Evolutionary conservation across 805 yeast genomes (phyloP), one percentile per base, ranked within the genome.

Genomic region (Candida sithepensis): DNA sequence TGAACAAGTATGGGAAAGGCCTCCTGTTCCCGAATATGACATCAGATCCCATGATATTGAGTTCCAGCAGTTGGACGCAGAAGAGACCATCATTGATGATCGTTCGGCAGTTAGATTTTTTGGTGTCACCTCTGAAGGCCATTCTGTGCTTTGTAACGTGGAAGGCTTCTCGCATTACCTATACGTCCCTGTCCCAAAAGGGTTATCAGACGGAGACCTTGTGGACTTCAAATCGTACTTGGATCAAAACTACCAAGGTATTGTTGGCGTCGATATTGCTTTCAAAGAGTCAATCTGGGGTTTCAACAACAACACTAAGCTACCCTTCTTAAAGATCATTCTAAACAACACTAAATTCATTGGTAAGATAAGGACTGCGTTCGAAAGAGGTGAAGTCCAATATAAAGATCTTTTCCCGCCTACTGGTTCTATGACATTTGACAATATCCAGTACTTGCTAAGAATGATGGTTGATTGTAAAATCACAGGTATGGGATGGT

Each of bases 401-500:
- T 87, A 75, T 61, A 82, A 84, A 40, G 81, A 78, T 23, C 70
- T 81, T 45, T 85, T 88, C 66, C 77, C 80, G 21, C 71, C 78
- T 2, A 72, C 73, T 28, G 82, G 85, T 54, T 65, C 76, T 14
- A 82, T 85, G 57, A 82, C 97, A 0, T 94, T 84, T 63, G 99
- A 94, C 67, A 94, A 94, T 63, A 83, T 94, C 51, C 88, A 90
- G 47, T 95, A 85, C 63, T 71, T 89, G 32, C 67, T 95, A 49
- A 75, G 99, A 57, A 72, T 91, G 67, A 89, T 94, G 94, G 81
- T 94, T 39, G 99, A 94, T 68, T 84, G 96, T 66, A 81, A 84
- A 43, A 88, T 92, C 51, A 85, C 92, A 1, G 95, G 99, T 36
- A 94, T 94, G 99, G 86, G 95, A 22, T 94, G 99, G 99, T 75